Base-by-base conservation (phyloP, 2,329 filamentous ascomycete species). In the Colletotrichum lentis region DNA sequence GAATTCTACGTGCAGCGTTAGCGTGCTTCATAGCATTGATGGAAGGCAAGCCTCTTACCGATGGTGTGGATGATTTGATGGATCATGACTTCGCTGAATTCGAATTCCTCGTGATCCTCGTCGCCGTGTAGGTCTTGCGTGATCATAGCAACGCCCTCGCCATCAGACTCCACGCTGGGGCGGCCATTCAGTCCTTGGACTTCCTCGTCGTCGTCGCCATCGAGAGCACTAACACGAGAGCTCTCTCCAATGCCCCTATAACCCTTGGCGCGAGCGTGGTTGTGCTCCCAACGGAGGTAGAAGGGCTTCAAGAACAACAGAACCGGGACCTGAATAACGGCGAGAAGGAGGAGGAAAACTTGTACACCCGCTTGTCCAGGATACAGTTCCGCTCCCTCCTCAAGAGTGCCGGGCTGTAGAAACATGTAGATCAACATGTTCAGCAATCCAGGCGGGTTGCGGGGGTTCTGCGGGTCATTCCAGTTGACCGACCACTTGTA, bases 391-490 rank as follows among this genome's bases (percentile, higher is more conserved):
- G 93, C 87, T 10, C 57, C 57, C 7, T 69, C 64, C 56, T 92
- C 90, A 18, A 90, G 76, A 0, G 80, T 91, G 16, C 94, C 94
- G 3, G 96, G 96, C 71, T 90, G 89, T 73, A 99, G 82, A 84
- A 99, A 99, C 96, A 99, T 99, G 86, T 97, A 97, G 76, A 99
- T 99, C 76, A 99, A 85, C 95, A 98, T 98, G 86, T 99, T 99
- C 70, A 99, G 83, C 69, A 99, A 85, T 75, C 94, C 93, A 2
- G 96, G 96, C 1, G 96, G 93, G 70, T 88, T 85, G 73, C 85
- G 77, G 47, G 84, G 88, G 49, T 85, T 85, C 12, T 84, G 88
- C 55, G 82, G 81, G 62, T 80, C 80, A 35, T 77, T 74, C 96
- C 96, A 99, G 79, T 99, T 90, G 44, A 97, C 86, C 11, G 87